Evolutionary conservation across 352 stramenopile species (phyloP).

Genomic region (Pythium apleroticum): DNA sequence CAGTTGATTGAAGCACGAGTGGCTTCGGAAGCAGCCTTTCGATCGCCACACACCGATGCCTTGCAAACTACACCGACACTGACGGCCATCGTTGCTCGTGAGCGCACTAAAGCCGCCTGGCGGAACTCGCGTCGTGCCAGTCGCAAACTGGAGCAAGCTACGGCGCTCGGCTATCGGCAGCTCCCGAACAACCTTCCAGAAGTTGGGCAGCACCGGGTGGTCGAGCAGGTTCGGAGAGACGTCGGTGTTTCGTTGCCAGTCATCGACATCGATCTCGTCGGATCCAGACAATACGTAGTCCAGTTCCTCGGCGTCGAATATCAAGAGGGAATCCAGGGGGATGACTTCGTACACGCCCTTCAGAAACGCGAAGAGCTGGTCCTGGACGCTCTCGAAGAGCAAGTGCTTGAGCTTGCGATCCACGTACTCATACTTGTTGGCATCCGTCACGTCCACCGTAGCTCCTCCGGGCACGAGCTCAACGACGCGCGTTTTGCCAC

Average conservation of each 20-base stretch:
- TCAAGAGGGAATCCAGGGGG: slow-evolving; percentile 78
- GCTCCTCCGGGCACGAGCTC: slow-evolving; percentile 52
- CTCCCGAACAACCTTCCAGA: slow-evolving; percentile 56
- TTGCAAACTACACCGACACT: slow-evolving; percentile 26
- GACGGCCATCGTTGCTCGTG: slow-evolving; percentile 26
- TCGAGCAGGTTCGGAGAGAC: slow-evolving; percentile 4
- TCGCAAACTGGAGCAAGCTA: slow-evolving; percentile 40
- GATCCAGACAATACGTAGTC: slow-evolving; percentile 92
- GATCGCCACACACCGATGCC: neutral
- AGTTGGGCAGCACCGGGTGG: slow-evolving; percentile 14
- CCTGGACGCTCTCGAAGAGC: slow-evolving; percentile 78
- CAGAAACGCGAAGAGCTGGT: slow-evolving; percentile 67
- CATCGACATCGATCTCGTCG: slow-evolving; percentile 88
- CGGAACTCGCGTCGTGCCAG: slow-evolving; percentile 36
- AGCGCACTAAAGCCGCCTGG: slow-evolving; percentile 29
- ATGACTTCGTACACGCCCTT: slow-evolving; percentile 93
- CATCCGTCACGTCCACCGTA: slow-evolving; percentile 88
- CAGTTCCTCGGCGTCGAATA: slow-evolving; percentile 94
- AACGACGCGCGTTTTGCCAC: slow-evolving; percentile 24
- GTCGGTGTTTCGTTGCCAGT: slow-evolving; percentile 84
- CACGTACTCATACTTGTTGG: slow-evolving; percentile 94
- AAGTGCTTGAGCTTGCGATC: slow-evolving; percentile 90
- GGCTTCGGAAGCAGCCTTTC: slow-evolving; percentile 28
- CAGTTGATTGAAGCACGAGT: slow-evolving; percentile 67
- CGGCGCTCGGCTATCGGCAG: slow-evolving; percentile 24